These are phyloP conservation scores for Kockiozyma suomiensis DNA, from an alignment of 805 yeast species.

Conservation along the genomic window DNA sequence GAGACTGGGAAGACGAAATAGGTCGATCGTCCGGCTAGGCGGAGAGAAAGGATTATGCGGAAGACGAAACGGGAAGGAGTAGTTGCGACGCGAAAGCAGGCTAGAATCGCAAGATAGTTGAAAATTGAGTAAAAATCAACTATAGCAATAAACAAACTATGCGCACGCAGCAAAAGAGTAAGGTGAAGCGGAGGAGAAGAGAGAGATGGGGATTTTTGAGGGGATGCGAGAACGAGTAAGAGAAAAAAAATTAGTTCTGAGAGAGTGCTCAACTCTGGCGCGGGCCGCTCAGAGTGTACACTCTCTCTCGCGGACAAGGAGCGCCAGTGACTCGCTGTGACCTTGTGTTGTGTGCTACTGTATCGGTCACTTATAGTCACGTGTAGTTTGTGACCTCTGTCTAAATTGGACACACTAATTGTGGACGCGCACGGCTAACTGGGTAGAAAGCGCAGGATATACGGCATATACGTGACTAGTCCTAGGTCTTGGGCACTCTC, in stretches of 20 bases:
- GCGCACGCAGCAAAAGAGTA: neutral
- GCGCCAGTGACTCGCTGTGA: constrained; percentile 16
- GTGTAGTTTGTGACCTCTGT: no score
- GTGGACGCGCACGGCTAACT: no score
- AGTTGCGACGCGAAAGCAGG: constrained; percentile 8
- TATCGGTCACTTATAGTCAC: constrained; percentile 4
- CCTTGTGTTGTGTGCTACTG: constrained; percentile 12
- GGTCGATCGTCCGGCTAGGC: neutral
- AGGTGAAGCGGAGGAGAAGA: constrained; percentile 8
- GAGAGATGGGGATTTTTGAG: constrained; percentile 1
- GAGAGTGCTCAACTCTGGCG: constrained; percentile 3
- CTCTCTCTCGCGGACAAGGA: constrained; percentile 9
- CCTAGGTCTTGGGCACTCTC: neutral
- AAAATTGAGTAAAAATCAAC: neutral
- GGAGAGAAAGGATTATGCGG: neutral
- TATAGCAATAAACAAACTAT: neutral
- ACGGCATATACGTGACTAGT: neutral
- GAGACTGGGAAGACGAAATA: neutral
- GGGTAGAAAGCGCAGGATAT: neutral
- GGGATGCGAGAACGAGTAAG: constrained; percentile 4
- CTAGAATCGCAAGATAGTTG: neutral
- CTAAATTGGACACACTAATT: no score
- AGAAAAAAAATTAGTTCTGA: constrained; percentile 24
- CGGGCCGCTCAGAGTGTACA: neutral
- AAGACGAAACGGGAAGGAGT: neutral